Conservation (phyloP, 345 rosid genomes). For the Hypericum perforatum region DNA sequence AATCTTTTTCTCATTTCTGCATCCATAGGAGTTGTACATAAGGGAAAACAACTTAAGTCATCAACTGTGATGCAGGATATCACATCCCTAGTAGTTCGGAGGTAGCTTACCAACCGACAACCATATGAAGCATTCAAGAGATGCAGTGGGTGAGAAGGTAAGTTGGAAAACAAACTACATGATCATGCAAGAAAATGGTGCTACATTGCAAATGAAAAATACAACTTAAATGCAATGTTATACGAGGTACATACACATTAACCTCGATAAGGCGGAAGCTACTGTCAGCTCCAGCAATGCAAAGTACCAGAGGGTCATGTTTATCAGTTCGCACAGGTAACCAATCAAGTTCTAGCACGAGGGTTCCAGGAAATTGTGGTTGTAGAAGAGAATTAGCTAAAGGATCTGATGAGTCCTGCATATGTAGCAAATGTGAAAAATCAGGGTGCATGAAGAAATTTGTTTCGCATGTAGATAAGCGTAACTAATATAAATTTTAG, state of each 20-base stretch:
- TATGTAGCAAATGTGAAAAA: slow-evolving; percentile 5
- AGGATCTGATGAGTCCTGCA: slow-evolving; percentile 90
- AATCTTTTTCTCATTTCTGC: slow-evolving; percentile 61
- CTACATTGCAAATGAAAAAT: too few species aligned
- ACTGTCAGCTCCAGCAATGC: slow-evolving; percentile 96
- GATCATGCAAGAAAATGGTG: too few species aligned
- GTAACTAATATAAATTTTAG: too few species aligned
- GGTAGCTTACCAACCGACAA: too few species aligned
- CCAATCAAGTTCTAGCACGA: slow-evolving; percentile 96
- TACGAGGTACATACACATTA: slow-evolving; percentile 46
- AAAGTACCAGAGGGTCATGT: slow-evolving; percentile 76
- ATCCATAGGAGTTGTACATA: slow-evolving; percentile 12
- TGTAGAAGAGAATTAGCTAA: slow-evolving; percentile 91
- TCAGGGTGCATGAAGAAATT: slow-evolving; percentile 9
- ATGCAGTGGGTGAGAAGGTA: too few species aligned
- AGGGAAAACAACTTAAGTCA: background rate
- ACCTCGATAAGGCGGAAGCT: slow-evolving; percentile 87
- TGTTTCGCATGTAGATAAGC: too few species aligned
- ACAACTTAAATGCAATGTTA: background rate
- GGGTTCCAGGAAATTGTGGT: slow-evolving; percentile 94
- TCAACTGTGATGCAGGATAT: background rate
- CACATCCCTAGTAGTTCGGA: too few species aligned
- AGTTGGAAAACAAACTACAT: too few species aligned
- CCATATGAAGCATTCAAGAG: too few species aligned
- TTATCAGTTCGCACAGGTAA: slow-evolving; percentile 67